These are phyloP conservation scores for Pyropia haitanensis DNA, from an alignment of 23 red algal genomes.

Conservation along the genomic window DNA sequence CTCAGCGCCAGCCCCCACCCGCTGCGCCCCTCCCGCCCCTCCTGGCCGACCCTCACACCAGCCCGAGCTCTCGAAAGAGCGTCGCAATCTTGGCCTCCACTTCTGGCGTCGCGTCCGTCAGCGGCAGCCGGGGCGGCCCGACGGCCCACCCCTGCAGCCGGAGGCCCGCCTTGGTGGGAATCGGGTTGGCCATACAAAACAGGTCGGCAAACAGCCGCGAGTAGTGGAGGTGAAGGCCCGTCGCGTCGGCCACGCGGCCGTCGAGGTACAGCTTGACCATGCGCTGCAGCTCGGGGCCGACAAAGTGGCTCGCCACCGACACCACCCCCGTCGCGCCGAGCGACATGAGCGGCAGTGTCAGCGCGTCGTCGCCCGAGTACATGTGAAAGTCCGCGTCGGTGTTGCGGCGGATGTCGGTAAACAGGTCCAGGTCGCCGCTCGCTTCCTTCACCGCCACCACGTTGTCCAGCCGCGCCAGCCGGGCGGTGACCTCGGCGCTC, in stretches of 20 bases:
- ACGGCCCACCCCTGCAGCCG: constrained; percentile 88
- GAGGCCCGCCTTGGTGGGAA: constrained; percentile 90
- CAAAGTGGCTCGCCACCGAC: constrained; percentile 87
- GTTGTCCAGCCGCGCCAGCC: constrained; percentile 63
- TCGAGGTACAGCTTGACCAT: constrained; percentile 48
- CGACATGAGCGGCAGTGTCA: constrained; percentile 78
- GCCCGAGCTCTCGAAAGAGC: constrained; percentile 28
- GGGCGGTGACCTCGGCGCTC: constrained; percentile 52
- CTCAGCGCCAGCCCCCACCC: too few species aligned
- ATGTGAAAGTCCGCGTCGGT: constrained; percentile 68
- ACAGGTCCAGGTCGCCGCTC: constrained; percentile 68
- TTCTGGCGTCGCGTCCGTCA: constrained; percentile 69
- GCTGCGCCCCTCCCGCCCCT: too few species aligned
- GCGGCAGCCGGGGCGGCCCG: constrained; percentile 70
- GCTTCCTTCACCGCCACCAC: constrained; percentile 91
- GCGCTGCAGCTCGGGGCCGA: constrained; percentile 67
- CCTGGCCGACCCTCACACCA: constrained; percentile 19
- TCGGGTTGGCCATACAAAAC: constrained; percentile 98
- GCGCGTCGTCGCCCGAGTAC: constrained; percentile 87
- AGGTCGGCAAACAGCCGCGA: constrained; percentile 74
- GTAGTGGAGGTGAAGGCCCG: constrained; percentile 69
- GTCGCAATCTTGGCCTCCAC: constrained; percentile 49
- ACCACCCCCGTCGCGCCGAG: constrained; percentile 88
- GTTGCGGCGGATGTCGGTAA: constrained; percentile 49
- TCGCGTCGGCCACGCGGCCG: constrained; percentile 60